These are phyloP conservation scores for Wickerhamomyces bovis DNA, from an alignment of 805 yeast genomes.

Conservation along the genomic window DNA sequence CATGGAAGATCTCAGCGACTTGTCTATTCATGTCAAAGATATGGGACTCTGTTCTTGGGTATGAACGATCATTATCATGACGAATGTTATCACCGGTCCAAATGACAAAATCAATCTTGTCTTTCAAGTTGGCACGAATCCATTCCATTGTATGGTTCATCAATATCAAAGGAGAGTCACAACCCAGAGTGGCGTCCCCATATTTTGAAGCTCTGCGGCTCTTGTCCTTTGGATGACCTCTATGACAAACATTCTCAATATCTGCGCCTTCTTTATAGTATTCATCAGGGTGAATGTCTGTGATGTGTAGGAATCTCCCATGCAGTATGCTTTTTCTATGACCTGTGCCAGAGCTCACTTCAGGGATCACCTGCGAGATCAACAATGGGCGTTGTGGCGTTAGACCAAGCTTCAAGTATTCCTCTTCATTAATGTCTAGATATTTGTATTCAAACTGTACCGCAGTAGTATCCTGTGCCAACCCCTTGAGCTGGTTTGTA, in stretches of 20 bases:
- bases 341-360: slow-evolving; percentile 5
- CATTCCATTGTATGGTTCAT: slow-evolving; percentile 61
- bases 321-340: slow-evolving; percentile 26
- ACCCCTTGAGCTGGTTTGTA: neutral
- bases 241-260: slow-evolving; percentile 52
- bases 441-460: slow-evolving; percentile 2
- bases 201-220: slow-evolving; percentile 52
- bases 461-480: neutral
- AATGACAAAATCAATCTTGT: slow-evolving; percentile 75
- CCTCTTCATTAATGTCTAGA: slow-evolving; percentile 23
- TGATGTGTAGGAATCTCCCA: slow-evolving; percentile 80
- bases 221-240: slow-evolving; percentile 26
- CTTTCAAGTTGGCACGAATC: slow-evolving; percentile 57
- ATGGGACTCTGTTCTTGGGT: slow-evolving; percentile 68
- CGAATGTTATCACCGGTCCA: slow-evolving; percentile 92
- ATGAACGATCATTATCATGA: slow-evolving; percentile 71
- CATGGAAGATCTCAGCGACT: slow-evolving; percentile 47
- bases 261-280: slow-evolving; percentile 48
- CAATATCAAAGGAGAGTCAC: slow-evolving; percentile 66
- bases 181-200: slow-evolving; percentile 72
- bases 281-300: slow-evolving; percentile 84
- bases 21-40: slow-evolving; percentile 64
- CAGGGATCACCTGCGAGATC: slow-evolving; percentile 1
- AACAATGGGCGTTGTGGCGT: slow-evolving; percentile 35
- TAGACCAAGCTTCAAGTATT: slow-evolving; percentile 30